Evolutionary conservation across 2,329 filamentous ascomycete genomes (phyloP).

Genomic region (Sporothrix brasiliensis): DNA sequence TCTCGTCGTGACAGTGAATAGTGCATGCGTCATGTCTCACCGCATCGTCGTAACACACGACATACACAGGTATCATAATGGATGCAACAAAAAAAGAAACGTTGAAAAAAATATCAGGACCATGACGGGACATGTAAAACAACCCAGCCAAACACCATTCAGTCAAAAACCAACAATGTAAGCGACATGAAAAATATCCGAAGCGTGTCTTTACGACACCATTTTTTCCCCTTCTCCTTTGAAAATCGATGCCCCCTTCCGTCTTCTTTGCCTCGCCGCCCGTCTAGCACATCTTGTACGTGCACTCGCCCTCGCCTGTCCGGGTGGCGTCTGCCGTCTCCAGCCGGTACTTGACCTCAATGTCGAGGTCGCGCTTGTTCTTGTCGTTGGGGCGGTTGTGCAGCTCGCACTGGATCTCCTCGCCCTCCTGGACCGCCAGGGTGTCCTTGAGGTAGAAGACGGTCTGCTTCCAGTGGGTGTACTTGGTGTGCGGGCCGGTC

Average conservation of each 20-base stretch:
- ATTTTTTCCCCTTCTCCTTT: neutral
- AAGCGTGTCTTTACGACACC: neutral
- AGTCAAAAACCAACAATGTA: neutral
- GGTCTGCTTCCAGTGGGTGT: slow-evolving; percentile 99
- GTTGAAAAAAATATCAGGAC: neutral
- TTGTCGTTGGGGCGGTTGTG: slow-evolving; percentile 87
- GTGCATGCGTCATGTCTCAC: no score
- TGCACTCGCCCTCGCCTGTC: slow-evolving; percentile 67
- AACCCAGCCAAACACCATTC: slow-evolving; percentile 24
- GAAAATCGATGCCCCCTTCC: neutral
- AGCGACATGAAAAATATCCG: slow-evolving; percentile 9
- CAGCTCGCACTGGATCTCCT: slow-evolving; percentile 73
- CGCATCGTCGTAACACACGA: no score
- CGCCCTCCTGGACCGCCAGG: slow-evolving; percentile 84
- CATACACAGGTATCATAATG: neutral
- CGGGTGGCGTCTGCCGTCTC: slow-evolving; percentile 74
- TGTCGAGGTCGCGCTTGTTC: slow-evolving; percentile 94
- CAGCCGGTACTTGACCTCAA: slow-evolving; percentile 80
- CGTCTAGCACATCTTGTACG: slow-evolving; percentile 76
- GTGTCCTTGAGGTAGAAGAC: slow-evolving; percentile 97
- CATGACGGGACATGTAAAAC: slow-evolving; percentile 6
- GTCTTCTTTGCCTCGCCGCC: neutral
- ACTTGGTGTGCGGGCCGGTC: slow-evolving; percentile 96
- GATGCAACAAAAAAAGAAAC: neutral
- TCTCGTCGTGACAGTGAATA: no score